Evolutionary conservation across 2,329 filamentous ascomycete species (phyloP).

Genomic region (Verticillium dahliae): DNA sequence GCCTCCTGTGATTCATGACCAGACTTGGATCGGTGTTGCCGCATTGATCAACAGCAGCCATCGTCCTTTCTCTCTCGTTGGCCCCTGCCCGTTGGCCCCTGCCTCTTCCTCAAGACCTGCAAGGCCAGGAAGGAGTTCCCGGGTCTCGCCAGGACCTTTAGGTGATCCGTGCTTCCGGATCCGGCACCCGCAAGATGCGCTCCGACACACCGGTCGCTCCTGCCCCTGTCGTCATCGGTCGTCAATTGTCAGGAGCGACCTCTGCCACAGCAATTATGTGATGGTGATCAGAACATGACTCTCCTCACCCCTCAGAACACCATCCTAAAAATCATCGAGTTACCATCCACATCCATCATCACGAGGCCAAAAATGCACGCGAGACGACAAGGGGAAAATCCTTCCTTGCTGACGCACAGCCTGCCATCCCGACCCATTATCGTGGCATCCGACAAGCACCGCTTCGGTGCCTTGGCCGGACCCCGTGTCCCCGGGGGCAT

Average conservation of each 20-base stretch:
- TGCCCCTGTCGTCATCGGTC: not conserved
- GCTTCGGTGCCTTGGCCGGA: not conserved
- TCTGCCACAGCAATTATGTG: no score
- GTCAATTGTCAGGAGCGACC: not conserved
- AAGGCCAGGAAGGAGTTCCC: no score
- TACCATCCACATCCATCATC: no score
- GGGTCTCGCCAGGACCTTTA: not conserved
- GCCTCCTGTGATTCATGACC: no score
- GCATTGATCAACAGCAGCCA: no score
- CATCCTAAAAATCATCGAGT: not conserved
- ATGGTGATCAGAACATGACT: not conserved
- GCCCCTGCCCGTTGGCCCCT: no score
- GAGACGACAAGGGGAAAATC: no score
- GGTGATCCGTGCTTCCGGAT: not conserved
- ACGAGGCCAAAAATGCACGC: no score
- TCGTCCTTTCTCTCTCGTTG: no score
- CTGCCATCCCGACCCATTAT: not conserved
- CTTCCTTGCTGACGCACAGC: not conserved
- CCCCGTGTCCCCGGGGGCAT: not conserved
- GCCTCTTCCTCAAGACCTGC: no score
- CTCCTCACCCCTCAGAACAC: not conserved
- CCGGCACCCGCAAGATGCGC: not conserved
- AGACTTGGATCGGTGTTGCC: no score
- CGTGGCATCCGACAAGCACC: not conserved
- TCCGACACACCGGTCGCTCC: not conserved